phyloP scores from a whole-genome alignment of 176 grass and related monocot genomes.

The Avena sativa region DNA sequence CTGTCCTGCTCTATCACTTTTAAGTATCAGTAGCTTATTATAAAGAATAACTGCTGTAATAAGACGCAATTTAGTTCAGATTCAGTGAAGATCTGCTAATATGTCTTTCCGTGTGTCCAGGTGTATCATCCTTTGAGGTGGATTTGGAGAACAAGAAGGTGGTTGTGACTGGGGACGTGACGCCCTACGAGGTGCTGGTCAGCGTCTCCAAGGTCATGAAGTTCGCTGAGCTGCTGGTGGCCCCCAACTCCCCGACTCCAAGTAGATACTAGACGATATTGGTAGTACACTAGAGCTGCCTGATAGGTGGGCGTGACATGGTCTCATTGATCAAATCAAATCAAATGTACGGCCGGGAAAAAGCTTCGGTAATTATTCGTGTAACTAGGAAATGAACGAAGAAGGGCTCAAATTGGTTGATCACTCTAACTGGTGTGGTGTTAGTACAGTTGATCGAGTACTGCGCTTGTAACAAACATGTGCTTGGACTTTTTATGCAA shows the following conservation, averaged over 20 bases:
- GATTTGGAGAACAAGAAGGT: slow-evolving; percentile 97
- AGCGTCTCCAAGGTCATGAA: slow-evolving; percentile 95
- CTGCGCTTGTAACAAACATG: background rate
- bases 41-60: background rate
- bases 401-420: background rate
- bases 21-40: background rate
- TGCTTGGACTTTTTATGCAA: too few relatives aligned
- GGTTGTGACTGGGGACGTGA: slow-evolving; percentile 88
- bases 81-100: background rate
- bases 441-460: background rate
- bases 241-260: slow-evolving; percentile 6
- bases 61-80: background rate
- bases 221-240: slow-evolving; percentile 74
- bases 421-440: background rate
- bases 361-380: background rate
- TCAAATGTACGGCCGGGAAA: background rate
- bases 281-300: background rate
- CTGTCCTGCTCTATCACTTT: background rate
- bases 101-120: slow-evolving; percentile 28
- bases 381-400: background rate
- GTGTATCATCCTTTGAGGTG: slow-evolving; percentile 82
- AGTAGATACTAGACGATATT: background rate
- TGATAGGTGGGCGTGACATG: background rate
- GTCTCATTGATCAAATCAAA: background rate
- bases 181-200: slow-evolving; percentile 81